Evolutionary conservation across 2,329 filamentous ascomycete species (phyloP).

Genomic region (Escovopsis sp.): DNA sequence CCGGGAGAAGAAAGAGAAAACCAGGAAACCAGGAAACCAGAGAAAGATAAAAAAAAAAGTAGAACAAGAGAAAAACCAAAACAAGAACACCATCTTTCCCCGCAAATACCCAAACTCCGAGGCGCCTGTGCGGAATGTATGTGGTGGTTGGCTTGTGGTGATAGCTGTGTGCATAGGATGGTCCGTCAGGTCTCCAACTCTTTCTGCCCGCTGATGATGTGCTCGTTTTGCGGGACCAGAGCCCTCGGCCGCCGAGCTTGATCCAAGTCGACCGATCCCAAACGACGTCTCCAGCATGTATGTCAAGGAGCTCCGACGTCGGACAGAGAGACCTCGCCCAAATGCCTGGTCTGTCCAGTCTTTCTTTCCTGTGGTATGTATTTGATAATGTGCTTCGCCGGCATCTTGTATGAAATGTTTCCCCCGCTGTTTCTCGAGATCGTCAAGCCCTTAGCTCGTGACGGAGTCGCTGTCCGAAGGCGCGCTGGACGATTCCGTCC

Average conservation of each 20-base stretch:
- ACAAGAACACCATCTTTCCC: not conserved
- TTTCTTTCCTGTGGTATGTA: not conserved
- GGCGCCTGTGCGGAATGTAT: constrained; percentile 8
- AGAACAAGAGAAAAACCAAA: constrained; percentile 1
- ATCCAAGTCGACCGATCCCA: too few species aligned
- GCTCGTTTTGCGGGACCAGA: not conserved
- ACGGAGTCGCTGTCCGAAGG: constrained; percentile 3
- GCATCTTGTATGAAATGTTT: too few species aligned
- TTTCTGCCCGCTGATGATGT: constrained; percentile 1
- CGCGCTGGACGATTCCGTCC: constrained; percentile 8
- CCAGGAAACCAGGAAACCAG: too few species aligned
- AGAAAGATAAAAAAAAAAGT: not conserved
- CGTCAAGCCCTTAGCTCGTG: constrained; percentile 1
- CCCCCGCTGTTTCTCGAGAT: not conserved
- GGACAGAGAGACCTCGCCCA: not conserved
- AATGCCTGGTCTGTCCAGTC: not conserved
- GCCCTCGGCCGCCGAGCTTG: too few species aligned
- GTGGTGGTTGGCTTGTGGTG: not conserved
- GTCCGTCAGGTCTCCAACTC: too few species aligned
- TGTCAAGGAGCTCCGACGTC: not conserved
- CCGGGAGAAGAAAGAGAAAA: not conserved
- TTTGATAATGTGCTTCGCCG: too few species aligned
- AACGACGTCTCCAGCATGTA: too few species aligned
- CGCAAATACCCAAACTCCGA: constrained; percentile 4
- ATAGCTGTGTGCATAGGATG: too few species aligned